Percentiles rank a stretch among this genome's conserved stretches.
These are phyloP conservation scores for Pythium aquatile DNA, from an alignment of 352 stramenopile species.

Conservation along the genomic window DNA sequence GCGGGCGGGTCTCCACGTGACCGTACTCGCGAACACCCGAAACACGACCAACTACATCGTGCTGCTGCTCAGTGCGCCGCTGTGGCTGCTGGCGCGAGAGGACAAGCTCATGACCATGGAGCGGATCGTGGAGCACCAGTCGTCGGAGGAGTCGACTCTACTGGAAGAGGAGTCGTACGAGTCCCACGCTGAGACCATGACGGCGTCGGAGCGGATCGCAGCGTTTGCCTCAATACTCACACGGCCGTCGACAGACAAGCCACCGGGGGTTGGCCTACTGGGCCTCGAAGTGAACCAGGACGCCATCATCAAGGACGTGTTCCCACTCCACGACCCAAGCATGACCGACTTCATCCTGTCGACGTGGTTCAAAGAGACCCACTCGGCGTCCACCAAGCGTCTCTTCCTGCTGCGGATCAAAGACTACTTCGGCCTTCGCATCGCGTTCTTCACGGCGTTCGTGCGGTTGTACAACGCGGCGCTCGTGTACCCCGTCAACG, in stretches of 20 bases:
- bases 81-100: slow-evolving; percentile 56
- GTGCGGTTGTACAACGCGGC: slow-evolving; percentile 57
- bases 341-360: slow-evolving; percentile 65
- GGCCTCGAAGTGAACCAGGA: slow-evolving; percentile 58
- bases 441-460: slow-evolving; percentile 62
- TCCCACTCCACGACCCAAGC: slow-evolving; percentile 59
- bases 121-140: slow-evolving; percentile 55
- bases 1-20: slow-evolving; percentile 47
- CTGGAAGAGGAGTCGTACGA: slow-evolving; percentile 54
- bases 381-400: slow-evolving; percentile 38
- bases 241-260: slow-evolving; percentile 39
- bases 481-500: slow-evolving; percentile 46
- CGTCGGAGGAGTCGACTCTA: slow-evolving; percentile 45
- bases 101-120: slow-evolving; percentile 70
- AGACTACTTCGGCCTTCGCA: slow-evolving; percentile 59
- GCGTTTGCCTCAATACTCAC: slow-evolving; percentile 60
- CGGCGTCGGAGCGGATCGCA: slow-evolving; percentile 42
- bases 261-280: slow-evolving; percentile 42
- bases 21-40: slow-evolving; percentile 54
- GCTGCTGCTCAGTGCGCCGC: slow-evolving; percentile 50
- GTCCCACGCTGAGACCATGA: slow-evolving; percentile 55
- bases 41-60: slow-evolving; percentile 42
- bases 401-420: slow-evolving; percentile 59
- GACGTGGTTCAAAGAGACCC: slow-evolving; percentile 49
- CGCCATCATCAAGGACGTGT: slow-evolving; percentile 46